These are phyloP conservation scores for Opeltia flavorubescens DNA, from an alignment of 495 filamentous ascomycete species.

Conservation along the genomic window DNA sequence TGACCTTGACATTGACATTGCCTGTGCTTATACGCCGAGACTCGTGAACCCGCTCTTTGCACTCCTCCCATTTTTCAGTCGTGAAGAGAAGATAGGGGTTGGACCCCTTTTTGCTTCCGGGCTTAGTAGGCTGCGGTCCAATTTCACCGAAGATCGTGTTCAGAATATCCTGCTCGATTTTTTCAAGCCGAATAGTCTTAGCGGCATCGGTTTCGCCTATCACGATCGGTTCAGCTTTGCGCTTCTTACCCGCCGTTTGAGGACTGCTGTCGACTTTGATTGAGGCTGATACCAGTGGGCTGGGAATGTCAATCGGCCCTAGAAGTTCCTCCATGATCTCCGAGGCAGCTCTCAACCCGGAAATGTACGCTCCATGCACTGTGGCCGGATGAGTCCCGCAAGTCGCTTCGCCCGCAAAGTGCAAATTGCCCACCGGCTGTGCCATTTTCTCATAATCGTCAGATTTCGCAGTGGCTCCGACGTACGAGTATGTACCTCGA, in stretches of 20 bases:
- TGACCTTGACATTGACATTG: slow-evolving; percentile 50
- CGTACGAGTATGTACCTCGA: slow-evolving; percentile 85
- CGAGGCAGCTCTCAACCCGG: slow-evolving; percentile 74
- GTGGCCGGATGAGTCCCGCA: slow-evolving; percentile 92
- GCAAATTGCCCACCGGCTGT: slow-evolving; percentile 66
- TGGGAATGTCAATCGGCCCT: slow-evolving; percentile 65
- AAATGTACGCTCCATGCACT: slow-evolving; percentile 92
- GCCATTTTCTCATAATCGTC: slow-evolving; percentile 94
- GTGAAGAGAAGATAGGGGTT: slow-evolving; percentile 49
- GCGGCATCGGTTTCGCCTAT: slow-evolving; percentile 15
- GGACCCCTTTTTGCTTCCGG: slow-evolving; percentile 26
- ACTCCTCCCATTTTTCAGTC: slow-evolving; percentile 64
- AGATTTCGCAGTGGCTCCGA: slow-evolving; percentile 60
- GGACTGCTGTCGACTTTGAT: slow-evolving; percentile 6
- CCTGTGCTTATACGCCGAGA: slow-evolving; percentile 46
- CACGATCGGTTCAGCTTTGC: slow-evolving; percentile 29
- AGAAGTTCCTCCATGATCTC: slow-evolving; percentile 67
- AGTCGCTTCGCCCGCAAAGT: slow-evolving; percentile 95
- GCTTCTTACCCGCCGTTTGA: slow-evolving; percentile 24
- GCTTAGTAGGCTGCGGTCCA: slow-evolving; percentile 57
- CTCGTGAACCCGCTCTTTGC: slow-evolving; percentile 58
- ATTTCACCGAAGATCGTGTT: slow-evolving; percentile 52
- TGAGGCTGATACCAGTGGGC: slow-evolving; percentile 53
- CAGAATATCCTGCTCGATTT: slow-evolving; percentile 62
- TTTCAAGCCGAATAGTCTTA: slow-evolving; percentile 42